Evolutionary conservation across 768 basidiomycete genomes (phyloP).

Genomic region (Leucosporidium yakuticum): DNA sequence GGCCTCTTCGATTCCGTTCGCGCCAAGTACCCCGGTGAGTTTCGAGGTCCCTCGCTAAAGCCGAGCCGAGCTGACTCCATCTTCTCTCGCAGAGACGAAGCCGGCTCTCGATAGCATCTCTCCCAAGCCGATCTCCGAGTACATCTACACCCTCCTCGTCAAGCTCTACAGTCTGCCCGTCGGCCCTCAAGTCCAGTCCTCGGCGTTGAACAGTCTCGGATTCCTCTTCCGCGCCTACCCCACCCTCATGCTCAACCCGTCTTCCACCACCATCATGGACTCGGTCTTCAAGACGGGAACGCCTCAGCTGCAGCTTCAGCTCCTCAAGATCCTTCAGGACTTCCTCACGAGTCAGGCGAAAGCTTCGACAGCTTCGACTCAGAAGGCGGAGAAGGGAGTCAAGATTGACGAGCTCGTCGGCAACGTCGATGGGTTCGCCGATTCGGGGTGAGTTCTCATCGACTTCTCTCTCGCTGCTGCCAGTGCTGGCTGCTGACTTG

Average conservation of each 20-base stretch:
- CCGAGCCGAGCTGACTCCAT: neutral
- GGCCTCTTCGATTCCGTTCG: conserved; percentile 79
- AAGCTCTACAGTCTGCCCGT: conserved; percentile 63
- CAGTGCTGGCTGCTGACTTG: neutral
- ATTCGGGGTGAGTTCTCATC: conserved; percentile 66
- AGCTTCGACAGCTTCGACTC: neutral
- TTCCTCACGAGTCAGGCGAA: conserved; percentile 53
- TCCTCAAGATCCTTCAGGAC: conserved; percentile 84
- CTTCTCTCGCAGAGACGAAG: neutral
- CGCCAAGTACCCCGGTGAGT: conserved; percentile 6
- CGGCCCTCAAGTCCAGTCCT: conserved; percentile 57
- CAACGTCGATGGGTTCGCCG: conserved; percentile 89
- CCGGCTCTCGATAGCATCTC: conserved; percentile 16
- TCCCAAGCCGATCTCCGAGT: conserved; percentile 71
- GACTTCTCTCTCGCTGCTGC: neutral
- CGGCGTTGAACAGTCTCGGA: conserved; percentile 78
- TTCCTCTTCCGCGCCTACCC: conserved; percentile 90
- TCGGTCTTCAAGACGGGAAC: conserved; percentile 70
- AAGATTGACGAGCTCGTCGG: conserved; percentile 93
- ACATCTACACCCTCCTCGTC: conserved; percentile 69
- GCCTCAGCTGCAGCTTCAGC: conserved; percentile 62
- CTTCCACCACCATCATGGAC: conserved; percentile 81
- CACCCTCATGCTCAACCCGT: conserved; percentile 74
- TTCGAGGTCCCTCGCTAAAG: too few relatives aligned
- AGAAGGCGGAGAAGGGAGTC: conserved; percentile 48